Evolutionary conservation across 441 rosid species (phyloP).

Genomic region (Populus hybrid): DNA sequence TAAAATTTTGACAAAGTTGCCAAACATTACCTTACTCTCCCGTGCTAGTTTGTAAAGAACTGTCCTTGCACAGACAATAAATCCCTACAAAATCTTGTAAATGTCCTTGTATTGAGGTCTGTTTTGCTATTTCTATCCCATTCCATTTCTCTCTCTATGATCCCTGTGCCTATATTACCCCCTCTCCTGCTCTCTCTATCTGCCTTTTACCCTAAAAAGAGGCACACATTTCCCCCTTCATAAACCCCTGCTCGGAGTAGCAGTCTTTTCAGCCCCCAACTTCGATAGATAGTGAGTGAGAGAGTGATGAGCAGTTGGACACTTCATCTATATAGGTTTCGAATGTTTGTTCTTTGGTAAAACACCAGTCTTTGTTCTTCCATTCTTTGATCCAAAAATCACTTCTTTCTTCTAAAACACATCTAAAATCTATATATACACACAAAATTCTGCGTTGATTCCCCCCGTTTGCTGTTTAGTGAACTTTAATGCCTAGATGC

Average conservation of each 20-base stretch:
- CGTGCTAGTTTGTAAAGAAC: neutral
- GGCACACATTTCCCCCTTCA: constrained; percentile 40
- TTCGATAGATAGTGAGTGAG: constrained; percentile 14
- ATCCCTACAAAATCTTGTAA: constrained; percentile 16
- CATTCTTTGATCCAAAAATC: constrained; percentile 22
- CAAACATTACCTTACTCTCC: neutral
- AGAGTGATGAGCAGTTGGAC: constrained; percentile 8
- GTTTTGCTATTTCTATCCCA: neutral
- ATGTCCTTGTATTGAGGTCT: constrained; percentile 18
- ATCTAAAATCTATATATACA: constrained; percentile 1
- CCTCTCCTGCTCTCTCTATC: constrained; percentile 21
- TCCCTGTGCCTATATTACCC: neutral
- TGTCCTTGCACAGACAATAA: constrained; percentile 4
- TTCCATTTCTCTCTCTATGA: neutral
- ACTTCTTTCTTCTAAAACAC: neutral
- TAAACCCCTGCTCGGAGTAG: constrained; percentile 30
- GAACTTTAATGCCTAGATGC: constrained; percentile 10
- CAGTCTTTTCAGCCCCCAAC: constrained; percentile 42
- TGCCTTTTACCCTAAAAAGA: constrained; percentile 41
- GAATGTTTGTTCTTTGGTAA: constrained; percentile 20
- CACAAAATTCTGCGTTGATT: constrained; percentile 2
- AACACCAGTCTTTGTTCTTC: constrained; percentile 27
- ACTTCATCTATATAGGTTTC: neutral
- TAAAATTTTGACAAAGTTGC: no score
- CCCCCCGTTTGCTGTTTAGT: constrained; percentile 8